Evolutionary conservation across 2,329 filamentous ascomycete genomes (phyloP).

Genomic region (Aspergillus aculeatinus): DNA sequence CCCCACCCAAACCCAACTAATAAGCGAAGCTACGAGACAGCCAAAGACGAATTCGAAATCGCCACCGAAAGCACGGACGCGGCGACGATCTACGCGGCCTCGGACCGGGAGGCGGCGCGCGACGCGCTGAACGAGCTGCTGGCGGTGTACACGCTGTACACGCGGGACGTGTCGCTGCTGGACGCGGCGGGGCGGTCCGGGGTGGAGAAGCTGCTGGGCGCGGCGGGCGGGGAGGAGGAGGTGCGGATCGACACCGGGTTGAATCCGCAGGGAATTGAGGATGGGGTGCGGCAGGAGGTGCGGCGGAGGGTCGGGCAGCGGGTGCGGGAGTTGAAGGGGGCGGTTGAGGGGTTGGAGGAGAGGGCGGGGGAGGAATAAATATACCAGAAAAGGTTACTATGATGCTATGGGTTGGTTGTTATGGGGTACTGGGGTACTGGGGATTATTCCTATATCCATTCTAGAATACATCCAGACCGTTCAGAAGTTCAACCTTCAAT

Average conservation of each 20-base stretch:
- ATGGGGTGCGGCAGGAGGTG: constrained; percentile 42
- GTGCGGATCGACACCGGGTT: constrained; percentile 32
- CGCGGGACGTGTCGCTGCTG: constrained; percentile 12
- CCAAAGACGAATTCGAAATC: constrained; percentile 52
- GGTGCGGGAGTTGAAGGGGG: constrained; percentile 49
- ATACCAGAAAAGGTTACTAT: too few species aligned
- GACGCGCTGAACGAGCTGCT: constrained; percentile 45
- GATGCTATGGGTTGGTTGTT: too few species aligned
- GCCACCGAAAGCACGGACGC: constrained; percentile 48
- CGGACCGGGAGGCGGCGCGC: constrained; percentile 47
- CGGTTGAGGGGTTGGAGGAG: constrained; percentile 44
- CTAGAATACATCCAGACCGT: too few species aligned
- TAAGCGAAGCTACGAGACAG: constrained; percentile 41
- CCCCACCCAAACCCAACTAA: constrained; percentile 1
- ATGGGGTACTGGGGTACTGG: too few species aligned
- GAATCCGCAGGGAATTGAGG: constrained; percentile 30
- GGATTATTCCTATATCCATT: too few species aligned
- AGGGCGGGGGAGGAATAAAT: constrained; percentile 37
- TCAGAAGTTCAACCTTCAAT: too few species aligned
- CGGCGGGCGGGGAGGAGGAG: constrained; percentile 5
- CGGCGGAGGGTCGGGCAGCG: constrained; percentile 45
- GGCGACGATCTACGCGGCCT: constrained; percentile 47
- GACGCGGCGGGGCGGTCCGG: not conserved
- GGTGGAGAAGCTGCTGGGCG: not conserved
- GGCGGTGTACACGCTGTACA: constrained; percentile 38